Evolutionary conservation across 2,329 filamentous ascomycete genomes (phyloP).

Genomic region (Talaromyces rugulosus): DNA sequence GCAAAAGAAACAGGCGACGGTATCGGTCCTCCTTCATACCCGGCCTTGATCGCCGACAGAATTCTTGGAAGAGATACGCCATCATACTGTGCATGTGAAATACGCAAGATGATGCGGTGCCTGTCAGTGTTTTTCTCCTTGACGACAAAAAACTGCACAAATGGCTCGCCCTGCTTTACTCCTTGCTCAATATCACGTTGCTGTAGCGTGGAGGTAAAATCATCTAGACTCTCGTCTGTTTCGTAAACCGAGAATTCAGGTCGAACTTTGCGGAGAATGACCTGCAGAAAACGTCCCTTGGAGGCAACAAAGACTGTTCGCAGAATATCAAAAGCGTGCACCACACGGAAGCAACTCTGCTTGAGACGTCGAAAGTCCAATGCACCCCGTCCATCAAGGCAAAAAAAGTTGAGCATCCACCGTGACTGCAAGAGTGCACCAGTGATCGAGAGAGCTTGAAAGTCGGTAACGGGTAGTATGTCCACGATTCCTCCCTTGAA

Average conservation of each 20-base stretch:
- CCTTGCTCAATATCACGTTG: slow-evolving; percentile 53
- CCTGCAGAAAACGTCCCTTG: slow-evolving; percentile 49
- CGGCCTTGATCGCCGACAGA: slow-evolving; percentile 55
- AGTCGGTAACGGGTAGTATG: slow-evolving; percentile 55
- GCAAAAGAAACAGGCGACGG: slow-evolving; percentile 42
- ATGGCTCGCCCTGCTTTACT: slow-evolving; percentile 57
- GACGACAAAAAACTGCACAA: slow-evolving; percentile 57
- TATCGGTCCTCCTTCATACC: slow-evolving; percentile 44
- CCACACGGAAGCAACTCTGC: slow-evolving; percentile 46
- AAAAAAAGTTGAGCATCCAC: slow-evolving; percentile 51
- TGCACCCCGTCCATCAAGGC: slow-evolving; percentile 50
- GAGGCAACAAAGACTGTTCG: slow-evolving; percentile 61
- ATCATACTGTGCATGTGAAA: slow-evolving; percentile 68
- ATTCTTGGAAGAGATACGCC: slow-evolving; percentile 63
- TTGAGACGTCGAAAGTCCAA: slow-evolving; percentile 44
- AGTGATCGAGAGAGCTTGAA: slow-evolving; percentile 34
- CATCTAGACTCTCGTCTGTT: slow-evolving; percentile 47
- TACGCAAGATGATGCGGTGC: slow-evolving; percentile 53
- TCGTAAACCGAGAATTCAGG: slow-evolving; percentile 51
- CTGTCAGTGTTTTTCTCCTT: slow-evolving; percentile 36
- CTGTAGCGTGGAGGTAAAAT: slow-evolving; percentile 53
- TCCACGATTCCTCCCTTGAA: slow-evolving; percentile 51
- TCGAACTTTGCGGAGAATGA: slow-evolving; percentile 54
- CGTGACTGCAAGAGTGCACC: slow-evolving; percentile 33
- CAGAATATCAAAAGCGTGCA: slow-evolving; percentile 60